Base-by-base conservation (phyloP, 1,284 basidiomycete genomes). In the Heliocybe sulcata region DNA sequence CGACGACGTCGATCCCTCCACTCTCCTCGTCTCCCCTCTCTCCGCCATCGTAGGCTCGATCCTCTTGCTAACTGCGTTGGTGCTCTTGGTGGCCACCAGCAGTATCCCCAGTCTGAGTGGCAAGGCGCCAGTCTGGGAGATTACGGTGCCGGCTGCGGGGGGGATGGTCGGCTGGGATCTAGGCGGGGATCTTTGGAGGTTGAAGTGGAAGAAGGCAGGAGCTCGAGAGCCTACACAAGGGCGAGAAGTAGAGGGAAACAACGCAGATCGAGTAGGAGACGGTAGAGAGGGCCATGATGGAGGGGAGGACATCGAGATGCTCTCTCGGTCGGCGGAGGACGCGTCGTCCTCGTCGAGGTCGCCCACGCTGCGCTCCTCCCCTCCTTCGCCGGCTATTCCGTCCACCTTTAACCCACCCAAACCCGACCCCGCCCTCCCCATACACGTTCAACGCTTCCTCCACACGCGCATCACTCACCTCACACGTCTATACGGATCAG, bases 111-210 rank as follows among this genome's bases (percentile, higher is more conserved):
- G 33, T 35, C 33, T 35, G 33, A 76, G 65, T 20, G 26, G 19
- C 11, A 49, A 47, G 69, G 45, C 68, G 65, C 64, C 69, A 54
- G 92, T 90, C 4, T 90, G 90, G 82, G 82, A 83, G 71, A 87
- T 98, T 50, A 91, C 86, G 1, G 77, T 93, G n/a, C 94, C 96
- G 0, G 94, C 94, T 31, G 94, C 94, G 0, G 67, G 80, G 1
- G 54, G 67, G 53, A 72, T 73, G 71, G 57, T 73, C 8, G 4
- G 58, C 25, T 59, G 67, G 16, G 72, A 74, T 55, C 53, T 62
- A 1, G 61, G 58, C 54, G 62, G 69, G 55, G 72, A 74, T 56
- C 68, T 67, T 66, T 31, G 38, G 19, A n/a, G 45, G 16, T 9
- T 19, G 16, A 9, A 11, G 45, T 11, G 23, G 45, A 19, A 11